Base-by-base conservation (phyloP, 2,329 filamentous ascomycete genomes). In the Ophiostoma quercus region DNA sequence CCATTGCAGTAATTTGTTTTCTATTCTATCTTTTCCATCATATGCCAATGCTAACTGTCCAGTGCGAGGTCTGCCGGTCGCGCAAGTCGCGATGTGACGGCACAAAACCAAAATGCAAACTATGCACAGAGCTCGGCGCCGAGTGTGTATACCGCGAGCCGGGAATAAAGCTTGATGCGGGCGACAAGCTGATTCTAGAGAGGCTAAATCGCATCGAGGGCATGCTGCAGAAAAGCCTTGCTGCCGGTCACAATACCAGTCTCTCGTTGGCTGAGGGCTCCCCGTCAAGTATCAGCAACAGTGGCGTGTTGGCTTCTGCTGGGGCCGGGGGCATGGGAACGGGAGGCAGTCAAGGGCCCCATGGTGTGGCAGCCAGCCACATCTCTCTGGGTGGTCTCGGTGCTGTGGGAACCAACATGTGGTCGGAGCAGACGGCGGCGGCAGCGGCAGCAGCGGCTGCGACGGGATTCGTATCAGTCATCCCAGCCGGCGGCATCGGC, bases 91-190 rank as follows among this genome's bases (percentile, higher is more conserved):
- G 90, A 72, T 93, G 91, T 78, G 90, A 93, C 77, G 91, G 91
- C 69, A 90, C 85, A 11, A 88, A 92, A 74, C 92, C 92, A 63
- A 94, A 93, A 79, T 95, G 92, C 81, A 90, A 92, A 78, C 87
- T 95, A 47, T 95, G 92, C 79, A 88, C 89, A 11, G 92, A 94
- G 77, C 82, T 94, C 57, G 90, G 91, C 69, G 92, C 91, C 63
- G 90, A 94, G 73, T 95, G 92, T 78, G 85, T 94, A 73, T 95
- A 95, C 78, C 87, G 92, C 73, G 92, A 95, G 77, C 92, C 92
- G 7, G 91, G 91, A 2, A 92, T 94, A 82, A 95, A 95, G 80
- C 85, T 95, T 11, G 92, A 95, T 77, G 91, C 91, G 47, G 92
- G 92, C 73, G 92, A 94, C 81, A 94, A 94, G 80, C 83, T 95